Conservation (phyloP, 2,329 filamentous ascomycete genomes). For the Aureobasidium uvarum region DNA sequence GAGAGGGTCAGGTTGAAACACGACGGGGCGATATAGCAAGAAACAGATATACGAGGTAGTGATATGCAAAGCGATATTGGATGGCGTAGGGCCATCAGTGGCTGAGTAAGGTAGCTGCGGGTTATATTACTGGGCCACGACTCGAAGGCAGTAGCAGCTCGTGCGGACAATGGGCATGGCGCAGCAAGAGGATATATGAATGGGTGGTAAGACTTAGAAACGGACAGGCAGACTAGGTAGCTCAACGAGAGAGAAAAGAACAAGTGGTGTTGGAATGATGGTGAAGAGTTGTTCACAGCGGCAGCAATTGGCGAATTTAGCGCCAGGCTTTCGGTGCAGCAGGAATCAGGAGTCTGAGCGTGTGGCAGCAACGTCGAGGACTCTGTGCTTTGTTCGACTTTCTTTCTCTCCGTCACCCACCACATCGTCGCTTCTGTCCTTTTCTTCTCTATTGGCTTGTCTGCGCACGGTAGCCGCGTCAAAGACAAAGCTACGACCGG, state of each 20-base stretch:
- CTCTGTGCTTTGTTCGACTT: conserved; percentile 10
- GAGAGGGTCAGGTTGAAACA: conserved; percentile 20
- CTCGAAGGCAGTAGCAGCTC: conserved; percentile 5
- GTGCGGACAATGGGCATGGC: not conserved
- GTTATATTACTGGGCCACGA: not conserved
- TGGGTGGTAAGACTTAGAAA: not conserved
- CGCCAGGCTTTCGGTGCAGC: not conserved
- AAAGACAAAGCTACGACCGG: conserved; percentile 31
- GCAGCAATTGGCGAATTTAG: conserved; percentile 18
- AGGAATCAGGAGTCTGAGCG: conserved; percentile 23
- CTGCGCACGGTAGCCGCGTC: conserved; percentile 16
- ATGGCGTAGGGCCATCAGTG: conserved; percentile 17
- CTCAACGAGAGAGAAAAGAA: not conserved
- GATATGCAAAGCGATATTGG: conserved; percentile 12
- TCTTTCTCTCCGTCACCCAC: conserved; percentile 5
- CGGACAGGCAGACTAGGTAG: not conserved
- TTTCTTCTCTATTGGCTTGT: conserved; percentile 14
- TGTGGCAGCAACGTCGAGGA: conserved; percentile 19
- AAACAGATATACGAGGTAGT: conserved; percentile 9
- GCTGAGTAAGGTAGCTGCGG: conserved; percentile 9
- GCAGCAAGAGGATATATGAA: not conserved
- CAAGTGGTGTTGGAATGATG: not conserved
- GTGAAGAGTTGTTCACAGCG: not conserved
- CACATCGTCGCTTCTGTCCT: conserved; percentile 18
- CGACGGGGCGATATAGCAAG: conserved; percentile 6